A percentile compares a stretch with the other conserved stretches of the same genome.
Evolutionary conservation across 805 yeast genomes (phyloP).

Genomic region (Candida chilensis): DNA sequence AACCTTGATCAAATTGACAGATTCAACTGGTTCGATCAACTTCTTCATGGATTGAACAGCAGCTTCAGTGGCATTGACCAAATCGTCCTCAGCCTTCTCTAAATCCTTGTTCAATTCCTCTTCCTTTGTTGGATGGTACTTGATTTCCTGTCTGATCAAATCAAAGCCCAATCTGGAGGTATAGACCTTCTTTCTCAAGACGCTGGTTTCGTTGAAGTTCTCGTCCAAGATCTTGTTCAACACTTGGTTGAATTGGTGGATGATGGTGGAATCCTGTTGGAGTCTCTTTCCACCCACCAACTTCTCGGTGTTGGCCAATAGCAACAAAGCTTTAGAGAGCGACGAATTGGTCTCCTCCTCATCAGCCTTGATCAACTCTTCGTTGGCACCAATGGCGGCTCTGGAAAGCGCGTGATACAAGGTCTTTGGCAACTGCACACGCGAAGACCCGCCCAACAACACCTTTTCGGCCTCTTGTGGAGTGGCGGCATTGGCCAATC

Average conservation of each 20-base stretch:
- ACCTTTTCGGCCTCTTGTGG: slow-evolving; percentile 61
- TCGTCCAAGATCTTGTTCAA: slow-evolving; percentile 42
- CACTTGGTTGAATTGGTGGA: slow-evolving; percentile 48
- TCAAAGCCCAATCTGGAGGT: slow-evolving; percentile 64
- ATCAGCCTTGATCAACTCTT: slow-evolving; percentile 19
- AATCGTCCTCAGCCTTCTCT: slow-evolving; percentile 62
- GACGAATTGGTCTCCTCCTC: slow-evolving; percentile 33
- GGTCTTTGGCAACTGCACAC: slow-evolving; percentile 72
- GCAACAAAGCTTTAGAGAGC: slow-evolving; percentile 44
- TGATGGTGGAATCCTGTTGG: slow-evolving; percentile 59
- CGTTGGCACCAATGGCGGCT: slow-evolving; percentile 42
- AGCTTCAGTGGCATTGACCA: slow-evolving; percentile 66
- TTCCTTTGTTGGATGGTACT: slow-evolving; percentile 24
- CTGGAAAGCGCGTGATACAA: slow-evolving; percentile 63
- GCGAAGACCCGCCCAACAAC: no score
- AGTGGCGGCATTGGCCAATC: slow-evolving; percentile 53
- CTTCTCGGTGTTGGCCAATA: slow-evolving; percentile 45
- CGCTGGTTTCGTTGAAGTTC: slow-evolving; percentile 52
- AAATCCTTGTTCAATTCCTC: slow-evolving; percentile 44
- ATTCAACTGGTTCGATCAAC: slow-evolving; percentile 58
- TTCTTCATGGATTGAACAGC: slow-evolving; percentile 78
- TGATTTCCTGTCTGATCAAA: slow-evolving; percentile 52
- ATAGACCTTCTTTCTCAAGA: slow-evolving; percentile 61
- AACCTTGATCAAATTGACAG: slow-evolving; percentile 54
- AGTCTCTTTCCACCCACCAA: slow-evolving; percentile 61